phyloP scores from a whole-genome alignment of 441 rosid genomes.

The Daphne laureola region DNA sequence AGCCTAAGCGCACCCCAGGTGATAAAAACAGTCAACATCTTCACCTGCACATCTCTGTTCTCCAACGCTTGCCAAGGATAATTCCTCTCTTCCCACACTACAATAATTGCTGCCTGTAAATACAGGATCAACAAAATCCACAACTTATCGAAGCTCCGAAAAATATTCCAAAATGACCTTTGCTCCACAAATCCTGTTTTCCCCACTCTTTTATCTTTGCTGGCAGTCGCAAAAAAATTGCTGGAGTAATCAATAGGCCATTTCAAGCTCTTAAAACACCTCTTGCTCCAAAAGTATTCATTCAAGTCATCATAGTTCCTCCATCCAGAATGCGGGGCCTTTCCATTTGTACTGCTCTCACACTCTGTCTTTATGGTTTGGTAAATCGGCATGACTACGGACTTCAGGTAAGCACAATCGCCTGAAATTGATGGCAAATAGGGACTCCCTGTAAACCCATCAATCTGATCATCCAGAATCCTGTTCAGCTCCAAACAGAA shows the following conservation, averaged over 20 bases:
- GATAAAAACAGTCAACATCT: slow-evolving; percentile 57
- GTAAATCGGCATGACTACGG: slow-evolving; percentile 72
- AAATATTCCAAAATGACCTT: slow-evolving; percentile 73
- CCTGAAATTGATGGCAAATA: slow-evolving; percentile 67
- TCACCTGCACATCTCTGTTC: slow-evolving; percentile 45
- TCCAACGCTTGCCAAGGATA: slow-evolving; percentile 60
- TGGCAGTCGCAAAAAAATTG: slow-evolving; percentile 48
- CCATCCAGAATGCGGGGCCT: slow-evolving; percentile 70
- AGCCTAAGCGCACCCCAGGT: slow-evolving; percentile 85
- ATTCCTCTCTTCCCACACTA: slow-evolving; percentile 57
- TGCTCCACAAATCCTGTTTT: slow-evolving; percentile 93
- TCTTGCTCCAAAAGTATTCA: slow-evolving; percentile 80
- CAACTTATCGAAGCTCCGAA: slow-evolving; percentile 72
- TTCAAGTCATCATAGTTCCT: slow-evolving; percentile 86
- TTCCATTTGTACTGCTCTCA: slow-evolving; percentile 61
- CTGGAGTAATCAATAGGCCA: slow-evolving; percentile 82
- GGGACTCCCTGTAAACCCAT: slow-evolving; percentile 80
- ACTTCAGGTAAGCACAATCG: slow-evolving; percentile 54
- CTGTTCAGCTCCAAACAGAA: slow-evolving; percentile 84
- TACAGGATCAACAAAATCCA: slow-evolving; percentile 85
- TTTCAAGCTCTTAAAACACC: slow-evolving; percentile 69
- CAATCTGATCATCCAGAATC: slow-evolving; percentile 71
- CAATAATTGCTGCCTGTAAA: slow-evolving; percentile 68
- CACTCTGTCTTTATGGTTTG: slow-evolving; percentile 57
- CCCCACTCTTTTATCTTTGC: slow-evolving; percentile 48